phyloP scores from a whole-genome alignment of 805 yeast species.

The Myxozyma kluyveri region DNA sequence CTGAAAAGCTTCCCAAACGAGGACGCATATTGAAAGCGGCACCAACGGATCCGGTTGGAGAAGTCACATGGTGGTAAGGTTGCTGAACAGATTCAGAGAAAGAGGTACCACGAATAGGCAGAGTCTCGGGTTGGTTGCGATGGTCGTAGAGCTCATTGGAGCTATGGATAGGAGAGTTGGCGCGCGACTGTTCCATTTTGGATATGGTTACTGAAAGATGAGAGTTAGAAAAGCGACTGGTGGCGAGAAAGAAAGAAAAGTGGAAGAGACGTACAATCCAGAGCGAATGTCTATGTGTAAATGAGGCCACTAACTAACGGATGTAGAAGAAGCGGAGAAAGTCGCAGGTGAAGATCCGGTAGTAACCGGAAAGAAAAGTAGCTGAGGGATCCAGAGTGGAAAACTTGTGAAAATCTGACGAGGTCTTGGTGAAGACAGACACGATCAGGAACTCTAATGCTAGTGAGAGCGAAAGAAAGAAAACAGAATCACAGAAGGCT shows the following conservation, averaged over 20 bases:
- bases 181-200: conserved; percentile 27
- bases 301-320: conserved; percentile 5
- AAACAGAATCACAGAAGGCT: not conserved
- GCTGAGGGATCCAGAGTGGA: conserved; percentile 20
- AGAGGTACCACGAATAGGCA: conserved; percentile 38
- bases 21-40: conserved; percentile 14
- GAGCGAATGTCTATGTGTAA: not conserved
- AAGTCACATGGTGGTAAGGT: not conserved
- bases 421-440: too few relatives aligned
- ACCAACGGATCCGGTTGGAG: conserved; percentile 9
- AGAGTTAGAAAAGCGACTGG: not conserved
- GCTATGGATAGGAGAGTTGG: conserved; percentile 19
- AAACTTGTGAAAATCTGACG: too few relatives aligned
- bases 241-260: not conserved
- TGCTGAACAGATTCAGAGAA: conserved; percentile 15
- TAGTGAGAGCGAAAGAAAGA: conserved; percentile 2
- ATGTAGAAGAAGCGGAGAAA: conserved; percentile 7
- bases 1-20: conserved; percentile 8
- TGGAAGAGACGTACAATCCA: not conserved
- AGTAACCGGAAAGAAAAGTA: conserved; percentile 15
- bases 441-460: too few relatives aligned
- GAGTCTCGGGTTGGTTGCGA: conserved; percentile 47
- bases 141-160: conserved; percentile 46
- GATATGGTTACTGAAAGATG: too few relatives aligned
- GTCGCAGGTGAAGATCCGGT: conserved; percentile 21